phyloP scores from a whole-genome alignment of 805 yeast species.

The Candida tammaniensis region DNA sequence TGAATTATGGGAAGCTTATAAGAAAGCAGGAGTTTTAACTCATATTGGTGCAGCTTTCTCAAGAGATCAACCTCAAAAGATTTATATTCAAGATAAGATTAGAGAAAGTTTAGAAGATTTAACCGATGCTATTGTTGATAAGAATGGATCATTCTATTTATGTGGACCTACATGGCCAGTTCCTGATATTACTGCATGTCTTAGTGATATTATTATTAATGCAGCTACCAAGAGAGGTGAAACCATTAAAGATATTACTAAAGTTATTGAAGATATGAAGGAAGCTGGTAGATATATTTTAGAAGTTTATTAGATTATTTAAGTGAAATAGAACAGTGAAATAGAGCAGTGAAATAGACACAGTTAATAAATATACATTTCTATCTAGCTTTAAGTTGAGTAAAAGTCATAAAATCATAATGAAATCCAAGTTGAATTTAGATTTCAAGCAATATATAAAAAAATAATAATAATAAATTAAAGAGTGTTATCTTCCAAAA shows the following conservation, averaged over 20 bases:
- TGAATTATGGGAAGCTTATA: constrained; percentile 95
- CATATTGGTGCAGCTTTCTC: constrained; percentile 98
- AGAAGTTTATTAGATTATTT: constrained; percentile 75
- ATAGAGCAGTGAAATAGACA: not conserved
- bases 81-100: constrained; percentile 92
- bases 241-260: constrained; percentile 64
- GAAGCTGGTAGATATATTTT: constrained; percentile 88
- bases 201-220: constrained; percentile 71
- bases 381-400: no score
- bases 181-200: constrained; percentile 89
- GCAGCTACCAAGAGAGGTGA: constrained; percentile 68
- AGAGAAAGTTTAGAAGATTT: constrained; percentile 70
- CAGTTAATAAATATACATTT: no score
- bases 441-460: not conserved
- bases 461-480: no score
- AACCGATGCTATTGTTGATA: constrained; percentile 72
- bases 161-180: constrained; percentile 99
- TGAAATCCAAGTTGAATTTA: not conserved
- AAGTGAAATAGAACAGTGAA: not conserved
- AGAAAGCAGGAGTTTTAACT: constrained; percentile 87
- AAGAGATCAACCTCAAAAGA: constrained; percentile 93
- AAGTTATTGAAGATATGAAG: constrained; percentile 88
- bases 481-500: no score
- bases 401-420: no score
- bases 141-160: constrained; percentile 87